Base-by-base conservation (phyloP, 768 basidiomycete species). In the Phylloporus sp. region DNA sequence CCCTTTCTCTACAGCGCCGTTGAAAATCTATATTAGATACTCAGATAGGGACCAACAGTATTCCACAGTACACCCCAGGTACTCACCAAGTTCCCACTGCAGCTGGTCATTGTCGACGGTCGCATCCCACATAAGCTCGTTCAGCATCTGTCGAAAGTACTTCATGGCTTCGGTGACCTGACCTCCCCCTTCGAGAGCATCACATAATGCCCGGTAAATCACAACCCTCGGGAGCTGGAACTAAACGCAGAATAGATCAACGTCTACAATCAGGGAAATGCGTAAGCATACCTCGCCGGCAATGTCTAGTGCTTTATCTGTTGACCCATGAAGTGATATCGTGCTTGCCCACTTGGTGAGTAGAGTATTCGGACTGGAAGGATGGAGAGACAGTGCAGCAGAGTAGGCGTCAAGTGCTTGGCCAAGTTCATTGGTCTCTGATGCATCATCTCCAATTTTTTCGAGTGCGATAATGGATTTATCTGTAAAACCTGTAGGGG, bases 81-180 rank as follows among this genome's bases (percentile, higher is more conserved):
- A 55, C 56, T 2, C n/a, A 57, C 53, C 36, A 16, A 12, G 12
- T 11, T 44, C 54, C 53, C 53, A 57, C 2, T 35, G 41, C 1
- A 15, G 1, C 13, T 12, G 45, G 6, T 47, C 53, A 2, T 16
- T 16, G 13, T 39, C 16, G 16, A 15, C 2, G 15, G 1, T 9
- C 4, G n/a, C 5, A 5, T 45, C 43, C 12, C 11, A 23, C 2
- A 16, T 16, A 6, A 20, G 41, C 9, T 54, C 52, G n/a, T n/a
- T n/a, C n/a, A n/a, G n/a, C n/a, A n/a, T n/a, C n/a, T n/a, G n/a
- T n/a, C n/a, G n/a, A n/a, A 48, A 53, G 26, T 31, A 49, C 18
- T 22, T 4, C 4, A 53, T 49, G 6, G 52, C 52, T n/a, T 56
- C 40, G 9, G 13, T 18, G n/a, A 38, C 5, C 2, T 28, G 40